Base-by-base conservation (phyloP, 768 basidiomycete genomes). In the Lactifluus hygrophoroides region DNA sequence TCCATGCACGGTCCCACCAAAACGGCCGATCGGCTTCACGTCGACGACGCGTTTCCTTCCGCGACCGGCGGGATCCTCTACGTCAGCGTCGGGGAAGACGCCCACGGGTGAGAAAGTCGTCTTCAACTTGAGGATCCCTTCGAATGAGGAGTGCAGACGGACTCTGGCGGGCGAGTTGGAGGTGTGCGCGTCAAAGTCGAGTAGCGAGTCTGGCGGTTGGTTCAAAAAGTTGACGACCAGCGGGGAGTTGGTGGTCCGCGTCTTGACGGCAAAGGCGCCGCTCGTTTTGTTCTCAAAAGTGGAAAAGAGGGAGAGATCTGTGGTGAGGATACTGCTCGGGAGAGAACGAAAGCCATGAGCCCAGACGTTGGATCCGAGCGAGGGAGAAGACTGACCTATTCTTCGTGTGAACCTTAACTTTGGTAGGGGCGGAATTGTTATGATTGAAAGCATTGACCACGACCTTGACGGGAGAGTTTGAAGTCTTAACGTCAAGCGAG, bases 111-210 rank as follows among this genome's bases (percentile, higher is more conserved):
- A 58, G 32, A 48, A 3, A 17, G 56, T 46, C 38, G 60, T 59
- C 10, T 27, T 37, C 40, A 57, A 17, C 5, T 51, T 27, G 56
- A 59, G 53, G 17, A 7, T 25, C 0, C 60, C 60, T 40, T 61
- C 60, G 25, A 59, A 61, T 5, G 57, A 17, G 4, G 60, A 57
- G 17, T 58, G 45, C 10, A 61, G 35, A 13, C 8, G 38, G n/a
- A 61, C 57, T 21, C 10, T n/a, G 25, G 57, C 57, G 8, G 56
- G 60, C 7, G 60, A 42, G 51, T 61, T 61, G 9, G 56, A 25
- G 6, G 56, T 61, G 38, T 34, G 56, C 37, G 51, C 50, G 19
- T 47, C 17, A 0, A 58, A 27, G 11, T 35, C 35, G 45, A 61
- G 56, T 21, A 14, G 23, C 6, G 50, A 5, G 38, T 61, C 56